phyloP scores from a whole-genome alignment of 306 rosid genomes.

The Sindora glabra region DNA sequence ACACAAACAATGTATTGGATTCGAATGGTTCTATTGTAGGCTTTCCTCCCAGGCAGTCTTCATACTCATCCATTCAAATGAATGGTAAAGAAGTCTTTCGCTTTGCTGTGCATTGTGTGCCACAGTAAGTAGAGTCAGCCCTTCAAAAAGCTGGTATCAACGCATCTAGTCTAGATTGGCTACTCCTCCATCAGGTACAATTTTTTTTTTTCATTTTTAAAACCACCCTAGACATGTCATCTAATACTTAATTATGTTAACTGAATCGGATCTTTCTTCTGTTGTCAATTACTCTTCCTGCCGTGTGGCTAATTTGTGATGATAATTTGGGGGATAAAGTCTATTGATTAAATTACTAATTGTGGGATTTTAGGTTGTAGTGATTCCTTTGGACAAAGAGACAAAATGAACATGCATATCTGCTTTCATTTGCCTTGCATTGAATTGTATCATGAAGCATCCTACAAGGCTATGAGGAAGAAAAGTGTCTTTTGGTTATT shows the following conservation, averaged over 20 bases:
- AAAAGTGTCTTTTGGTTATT: background rate
- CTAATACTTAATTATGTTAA: too few species aligned
- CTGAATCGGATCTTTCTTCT: too few species aligned
- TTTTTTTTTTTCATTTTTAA: too few species aligned
- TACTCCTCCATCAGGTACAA: slow-evolving; percentile 68
- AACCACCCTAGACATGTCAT: too few species aligned
- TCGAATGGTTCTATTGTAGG: slow-evolving; percentile 62
- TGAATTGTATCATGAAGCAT: background rate
- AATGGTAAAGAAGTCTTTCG: slow-evolving; percentile 81
- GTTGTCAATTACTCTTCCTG: too few species aligned
- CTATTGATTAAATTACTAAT: too few species aligned
- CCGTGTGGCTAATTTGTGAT: too few species aligned
- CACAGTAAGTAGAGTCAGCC: slow-evolving; percentile 70
- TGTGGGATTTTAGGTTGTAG: too few species aligned
- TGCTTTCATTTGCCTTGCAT: background rate
- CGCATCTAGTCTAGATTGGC: slow-evolving; percentile 49
- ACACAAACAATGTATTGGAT: slow-evolving; percentile 44
- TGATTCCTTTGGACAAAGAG: too few species aligned
- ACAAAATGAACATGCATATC: too few species aligned
- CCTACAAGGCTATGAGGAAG: background rate
- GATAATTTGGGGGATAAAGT: too few species aligned
- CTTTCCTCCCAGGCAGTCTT: slow-evolving; percentile 51
- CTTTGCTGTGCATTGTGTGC: slow-evolving; percentile 76
- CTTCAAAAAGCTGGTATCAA: slow-evolving; percentile 52
- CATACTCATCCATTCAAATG: slow-evolving; percentile 86